These are phyloP conservation scores for Diutina siamensis DNA, from an alignment of 1,139 yeast species.

Conservation along the genomic window DNA sequence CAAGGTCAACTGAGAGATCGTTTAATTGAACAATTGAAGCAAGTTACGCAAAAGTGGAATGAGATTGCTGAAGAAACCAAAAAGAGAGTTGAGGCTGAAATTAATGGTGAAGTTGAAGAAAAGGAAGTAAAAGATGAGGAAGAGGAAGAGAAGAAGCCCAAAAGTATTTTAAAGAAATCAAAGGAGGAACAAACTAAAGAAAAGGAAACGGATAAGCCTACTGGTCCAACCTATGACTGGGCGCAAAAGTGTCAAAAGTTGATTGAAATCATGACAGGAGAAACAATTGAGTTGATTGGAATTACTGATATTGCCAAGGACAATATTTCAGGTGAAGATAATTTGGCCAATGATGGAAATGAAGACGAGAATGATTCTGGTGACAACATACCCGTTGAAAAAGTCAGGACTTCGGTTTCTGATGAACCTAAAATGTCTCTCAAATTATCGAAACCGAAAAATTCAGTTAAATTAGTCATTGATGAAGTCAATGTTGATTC, in stretches of 20 bases:
- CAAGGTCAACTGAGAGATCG: constrained; percentile 67
- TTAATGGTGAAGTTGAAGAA: not conserved
- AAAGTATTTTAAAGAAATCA: not conserved
- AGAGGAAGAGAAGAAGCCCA: constrained; percentile 4
- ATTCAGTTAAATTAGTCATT: not conserved
- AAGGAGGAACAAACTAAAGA: constrained; percentile 1
- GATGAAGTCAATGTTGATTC: constrained; percentile 4
- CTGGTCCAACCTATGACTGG: constrained; percentile 3
- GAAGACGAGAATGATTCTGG: not conserved
- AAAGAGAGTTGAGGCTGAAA: not conserved
- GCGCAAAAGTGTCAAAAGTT: not conserved
- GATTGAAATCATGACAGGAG: not conserved
- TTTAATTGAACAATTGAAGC: constrained; percentile 39
- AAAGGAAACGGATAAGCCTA: not conserved
- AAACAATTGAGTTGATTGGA: not conserved
- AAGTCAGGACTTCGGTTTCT: too few relatives aligned
- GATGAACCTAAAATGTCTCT: not conserved
- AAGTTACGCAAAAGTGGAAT: constrained; percentile 48
- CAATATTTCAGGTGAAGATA: not conserved
- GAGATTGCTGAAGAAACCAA: constrained; percentile 9
- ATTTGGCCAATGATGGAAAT: not conserved
- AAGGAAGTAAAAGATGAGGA: constrained; percentile 6
- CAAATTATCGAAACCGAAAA: not conserved
- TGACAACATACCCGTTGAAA: not conserved
- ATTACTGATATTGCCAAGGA: not conserved